Conservation (phyloP, 129 eudicot species). For the Helianthus annuus region HanXRQr2.0-SUNRISE NC_035446.2:164117043-164117542, state of each 20-base stretch:
- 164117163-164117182: too few species aligned
- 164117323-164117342: neutral
- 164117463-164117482: neutral
- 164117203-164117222: too few species aligned
- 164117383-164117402: slow-evolving; percentile 92
- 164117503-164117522: neutral
- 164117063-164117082: too few species aligned
- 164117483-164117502: neutral
- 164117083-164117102: too few species aligned
- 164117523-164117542: neutral
- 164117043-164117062: too few species aligned
- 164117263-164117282: slow-evolving; percentile 98
- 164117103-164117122: too few species aligned
- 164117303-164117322: slow-evolving; percentile 61
- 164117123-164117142: too few species aligned
- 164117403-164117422: slow-evolving; percentile 80
- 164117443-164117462: slow-evolving; percentile 91
- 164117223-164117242: slow-evolving; percentile 7
- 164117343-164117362: slow-evolving; percentile 3
- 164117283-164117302: slow-evolving; percentile 78
- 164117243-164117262: slow-evolving; percentile 97
- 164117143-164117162: too few species aligned
- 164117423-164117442: slow-evolving; percentile 86
- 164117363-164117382: slow-evolving; percentile 23
- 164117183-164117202: too few species aligned